Percentiles rank a stretch among this genome's conserved stretches.
These are phyloP conservation scores for Sanghuangporus weigelae DNA, from an alignment of 1,284 basidiomycete genomes.

Conservation along the genomic window DNA sequence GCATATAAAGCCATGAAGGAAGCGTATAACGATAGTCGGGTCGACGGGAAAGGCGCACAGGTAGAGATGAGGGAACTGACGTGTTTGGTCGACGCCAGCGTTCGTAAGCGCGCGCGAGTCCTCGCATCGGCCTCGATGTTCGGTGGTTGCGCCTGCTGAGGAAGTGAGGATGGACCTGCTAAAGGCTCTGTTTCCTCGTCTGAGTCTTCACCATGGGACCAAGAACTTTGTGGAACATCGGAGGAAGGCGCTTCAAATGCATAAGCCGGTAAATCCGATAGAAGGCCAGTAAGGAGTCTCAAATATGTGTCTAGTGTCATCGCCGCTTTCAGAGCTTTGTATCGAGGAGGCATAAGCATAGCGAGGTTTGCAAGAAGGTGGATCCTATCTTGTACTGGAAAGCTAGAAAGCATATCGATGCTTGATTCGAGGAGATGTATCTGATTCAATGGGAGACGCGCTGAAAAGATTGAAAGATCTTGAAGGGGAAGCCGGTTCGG, in stretches of 20 bases:
- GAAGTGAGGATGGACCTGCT: neutral
- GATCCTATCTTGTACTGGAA: slow-evolving; percentile 31
- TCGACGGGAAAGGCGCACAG: slow-evolving; percentile 30
- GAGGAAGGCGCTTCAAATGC: slow-evolving; percentile 43
- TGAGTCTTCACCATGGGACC: slow-evolving; percentile 7
- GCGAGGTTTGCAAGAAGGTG: slow-evolving; percentile 65
- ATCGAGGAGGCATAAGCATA: slow-evolving; percentile 53
- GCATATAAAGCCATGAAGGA: slow-evolving; percentile 51
- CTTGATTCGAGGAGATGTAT: slow-evolving; percentile 32
- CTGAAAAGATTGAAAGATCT: slow-evolving; percentile 40
- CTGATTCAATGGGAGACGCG: slow-evolving; percentile 39
- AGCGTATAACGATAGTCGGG: slow-evolving; percentile 39
- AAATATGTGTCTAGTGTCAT: slow-evolving; percentile 51
- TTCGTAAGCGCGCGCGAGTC: slow-evolving; percentile 13
- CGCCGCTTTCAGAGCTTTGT: slow-evolving; percentile 36
- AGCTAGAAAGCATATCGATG: slow-evolving; percentile 25
- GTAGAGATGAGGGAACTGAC: slow-evolving; percentile 17
- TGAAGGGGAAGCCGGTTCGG: slow-evolving; percentile 61
- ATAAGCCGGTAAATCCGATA: slow-evolving; percentile 49
- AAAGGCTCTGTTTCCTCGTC: slow-evolving; percentile 1
- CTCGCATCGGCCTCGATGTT: slow-evolving; percentile 7
- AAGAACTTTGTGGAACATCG: slow-evolving; percentile 19
- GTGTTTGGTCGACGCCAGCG: slow-evolving; percentile 31
- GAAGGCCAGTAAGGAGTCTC: slow-evolving; percentile 41
- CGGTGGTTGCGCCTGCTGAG: neutral